These are phyloP conservation scores for Davidsoniella eucalypti DNA, from an alignment of 2,329 filamentous ascomycete species.

Conservation along the genomic window DNA sequence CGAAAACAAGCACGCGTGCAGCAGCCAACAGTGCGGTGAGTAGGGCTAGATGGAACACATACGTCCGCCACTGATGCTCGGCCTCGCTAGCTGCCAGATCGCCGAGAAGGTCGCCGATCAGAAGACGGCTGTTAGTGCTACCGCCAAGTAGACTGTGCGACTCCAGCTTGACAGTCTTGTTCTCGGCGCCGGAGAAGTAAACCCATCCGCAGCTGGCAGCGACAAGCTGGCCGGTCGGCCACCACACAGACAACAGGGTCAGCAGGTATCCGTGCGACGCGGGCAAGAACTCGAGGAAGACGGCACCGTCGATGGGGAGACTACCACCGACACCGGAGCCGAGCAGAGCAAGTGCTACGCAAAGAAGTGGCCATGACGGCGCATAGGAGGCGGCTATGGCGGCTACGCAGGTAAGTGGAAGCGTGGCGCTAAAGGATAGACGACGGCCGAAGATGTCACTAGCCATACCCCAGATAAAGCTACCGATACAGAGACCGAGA, in stretches of 20 bases:
- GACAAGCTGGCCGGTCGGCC: constrained; percentile 66
- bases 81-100: not conserved
- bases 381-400: constrained; percentile 54
- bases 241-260: constrained; percentile 72
- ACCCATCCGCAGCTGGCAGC: constrained; percentile 60
- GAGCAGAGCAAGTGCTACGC: constrained; percentile 41
- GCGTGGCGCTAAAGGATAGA: constrained; percentile 64
- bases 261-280: constrained; percentile 56
- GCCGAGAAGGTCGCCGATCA: not conserved
- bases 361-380: constrained; percentile 49
- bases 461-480: constrained; percentile 65
- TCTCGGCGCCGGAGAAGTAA: constrained; percentile 46
- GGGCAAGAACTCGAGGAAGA: constrained; percentile 74
- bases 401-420: constrained; percentile 59
- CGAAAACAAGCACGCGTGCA: constrained; percentile 63
- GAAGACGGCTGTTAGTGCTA: no score
- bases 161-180: no score
- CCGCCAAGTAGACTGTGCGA: no score
- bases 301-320: constrained; percentile 59
- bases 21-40: constrained; percentile 64
- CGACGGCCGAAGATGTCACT: constrained; percentile 65
- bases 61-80: constrained; percentile 51
- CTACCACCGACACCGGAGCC: constrained; percentile 61
- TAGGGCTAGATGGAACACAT: constrained; percentile 54
- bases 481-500: constrained; percentile 59